Percentiles rank a stretch among this genome's conserved stretches.
Conservation (phyloP, 805 yeast species). For the Pachysolen tannophilus region DNA sequence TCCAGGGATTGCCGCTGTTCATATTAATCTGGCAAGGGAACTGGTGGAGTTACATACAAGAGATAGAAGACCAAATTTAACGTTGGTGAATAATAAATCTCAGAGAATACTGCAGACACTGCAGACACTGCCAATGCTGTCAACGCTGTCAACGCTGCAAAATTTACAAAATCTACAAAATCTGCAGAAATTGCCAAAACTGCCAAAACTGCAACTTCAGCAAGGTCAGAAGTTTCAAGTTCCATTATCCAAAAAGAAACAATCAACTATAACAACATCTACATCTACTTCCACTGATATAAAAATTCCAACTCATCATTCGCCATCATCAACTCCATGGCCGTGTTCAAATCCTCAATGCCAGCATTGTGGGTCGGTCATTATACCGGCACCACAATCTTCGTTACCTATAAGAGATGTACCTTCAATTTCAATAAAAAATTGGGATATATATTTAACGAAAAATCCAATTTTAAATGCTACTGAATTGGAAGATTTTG, state of each 20-base stretch:
- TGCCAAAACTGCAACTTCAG: not conserved
- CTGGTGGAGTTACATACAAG: slow-evolving; percentile 45
- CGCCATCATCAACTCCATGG: slow-evolving; percentile 10
- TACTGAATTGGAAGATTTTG: slow-evolving; percentile 63
- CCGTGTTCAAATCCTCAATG: slow-evolving; percentile 31
- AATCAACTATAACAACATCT: not conserved
- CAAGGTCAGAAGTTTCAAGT: not conserved
- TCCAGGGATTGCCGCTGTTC: slow-evolving; percentile 26
- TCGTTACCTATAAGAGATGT: slow-evolving; percentile 52
- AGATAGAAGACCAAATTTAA: slow-evolving; percentile 24
- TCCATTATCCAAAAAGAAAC: not conserved
- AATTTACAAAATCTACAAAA: not conserved
- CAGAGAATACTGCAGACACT: too few relatives aligned
- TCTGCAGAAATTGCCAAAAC: not conserved
- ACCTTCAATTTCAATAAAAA: slow-evolving; percentile 61
- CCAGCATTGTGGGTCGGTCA: slow-evolving; percentile 59
- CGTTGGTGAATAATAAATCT: slow-evolving; percentile 1
- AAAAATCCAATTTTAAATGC: slow-evolving; percentile 74
- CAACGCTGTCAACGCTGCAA: not conserved
- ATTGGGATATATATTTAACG: slow-evolving; percentile 70
- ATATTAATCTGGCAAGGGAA: slow-evolving; percentile 55
- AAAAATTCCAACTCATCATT: slow-evolving; percentile 1
- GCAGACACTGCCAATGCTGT: slow-evolving; percentile 8
- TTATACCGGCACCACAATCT: slow-evolving; percentile 72
- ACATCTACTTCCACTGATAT: slow-evolving; percentile 6